Base-by-base conservation (phyloP, 306 rosid species). In the Cucumis sativus region DNA sequence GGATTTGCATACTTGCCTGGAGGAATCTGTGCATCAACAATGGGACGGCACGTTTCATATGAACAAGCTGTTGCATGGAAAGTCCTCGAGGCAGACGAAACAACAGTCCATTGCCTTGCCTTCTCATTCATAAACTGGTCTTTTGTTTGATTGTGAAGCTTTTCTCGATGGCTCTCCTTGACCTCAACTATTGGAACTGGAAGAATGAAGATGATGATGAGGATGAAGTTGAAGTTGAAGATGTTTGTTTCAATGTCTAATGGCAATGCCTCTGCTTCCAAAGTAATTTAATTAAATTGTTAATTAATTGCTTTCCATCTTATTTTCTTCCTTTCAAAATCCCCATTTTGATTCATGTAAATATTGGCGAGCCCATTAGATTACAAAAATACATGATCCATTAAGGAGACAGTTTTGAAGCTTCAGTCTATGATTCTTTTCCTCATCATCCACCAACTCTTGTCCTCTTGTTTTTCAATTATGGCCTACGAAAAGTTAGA, bases 31-130 rank as follows among this genome's bases (percentile, higher is more conserved):
- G 88, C 90, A 88, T 96, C 99, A 0, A 91, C 96, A 1, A 96
- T 96, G 99, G 99, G 94, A 12, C 85, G 98, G 41, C 91, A 91
- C 21, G 85, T 89, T 25, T 89, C 99, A 1, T 96, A 85, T 14
- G 99, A 96, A 56, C 99, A 96, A 85, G 97, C 93, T 43, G 74
- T 91, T n/a, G 92, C 96, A 20, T 96, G 98, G 99, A 96, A 96
- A 86, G 99, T 96, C 17, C 88, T 87, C 59, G 83, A 90, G 10
- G 84, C 89, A 13, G 98, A 92, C 71, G 93, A 92, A 47, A 91
- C 78, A 56, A 77, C 74, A 57, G 92, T 91, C 73, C 98, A 96
- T 76, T 96, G 98, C 89, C 86, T 96, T 21, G 98, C 98, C 47
- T 96, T 96, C 82, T 87, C 92, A 66, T 96, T 96, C 85, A 79